These are phyloP conservation scores for Ganoderma multipileum DNA, from an alignment of 1,284 basidiomycete genomes.

Conservation along the genomic window DNA sequence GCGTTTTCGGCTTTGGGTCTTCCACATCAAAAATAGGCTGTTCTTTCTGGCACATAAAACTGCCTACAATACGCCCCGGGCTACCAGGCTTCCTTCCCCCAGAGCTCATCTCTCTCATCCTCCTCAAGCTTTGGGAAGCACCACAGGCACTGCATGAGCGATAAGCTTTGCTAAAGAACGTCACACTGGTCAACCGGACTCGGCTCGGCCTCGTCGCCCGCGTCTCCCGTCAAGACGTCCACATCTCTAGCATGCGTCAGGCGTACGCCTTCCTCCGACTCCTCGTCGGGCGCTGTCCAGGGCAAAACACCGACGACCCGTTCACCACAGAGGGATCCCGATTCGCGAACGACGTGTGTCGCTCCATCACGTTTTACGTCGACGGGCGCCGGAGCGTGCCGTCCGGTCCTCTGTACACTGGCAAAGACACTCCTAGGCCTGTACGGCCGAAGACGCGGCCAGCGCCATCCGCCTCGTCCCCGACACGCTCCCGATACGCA, in stretches of 20 bases:
- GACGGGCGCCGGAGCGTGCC: conserved; percentile 11
- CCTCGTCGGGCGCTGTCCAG: conserved; percentile 27
- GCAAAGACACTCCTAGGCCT: too few species aligned
- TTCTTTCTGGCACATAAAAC: too few species aligned
- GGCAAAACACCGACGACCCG: conserved; percentile 21
- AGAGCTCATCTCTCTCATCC: conserved; percentile 46
- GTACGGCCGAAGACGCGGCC: conserved; percentile 24
- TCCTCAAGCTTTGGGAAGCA: conserved; percentile 42
- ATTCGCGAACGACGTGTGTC: conserved; percentile 35
- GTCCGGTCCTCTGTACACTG: conserved; percentile 26
- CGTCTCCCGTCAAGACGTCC: conserved; percentile 41
- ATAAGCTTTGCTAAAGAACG: conserved; percentile 39
- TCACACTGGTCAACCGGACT: conserved; percentile 41
- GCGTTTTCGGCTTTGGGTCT: too few species aligned
- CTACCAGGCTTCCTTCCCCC: conserved; percentile 34
- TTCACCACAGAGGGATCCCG: conserved; percentile 27
- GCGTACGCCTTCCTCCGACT: conserved; percentile 37
- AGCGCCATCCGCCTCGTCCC: conserved; percentile 35
- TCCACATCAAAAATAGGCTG: too few species aligned
- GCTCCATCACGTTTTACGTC: conserved; percentile 41
- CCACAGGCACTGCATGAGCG: conserved; percentile 41
- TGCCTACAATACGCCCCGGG: too few species aligned
- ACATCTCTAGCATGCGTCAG: conserved; percentile 40
- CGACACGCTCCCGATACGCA: conserved; percentile 36
- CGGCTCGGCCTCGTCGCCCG: conserved; percentile 41